These are phyloP conservation scores for Yarrowia porcina DNA, from an alignment of 805 yeast species.

Conservation along the genomic window DNA sequence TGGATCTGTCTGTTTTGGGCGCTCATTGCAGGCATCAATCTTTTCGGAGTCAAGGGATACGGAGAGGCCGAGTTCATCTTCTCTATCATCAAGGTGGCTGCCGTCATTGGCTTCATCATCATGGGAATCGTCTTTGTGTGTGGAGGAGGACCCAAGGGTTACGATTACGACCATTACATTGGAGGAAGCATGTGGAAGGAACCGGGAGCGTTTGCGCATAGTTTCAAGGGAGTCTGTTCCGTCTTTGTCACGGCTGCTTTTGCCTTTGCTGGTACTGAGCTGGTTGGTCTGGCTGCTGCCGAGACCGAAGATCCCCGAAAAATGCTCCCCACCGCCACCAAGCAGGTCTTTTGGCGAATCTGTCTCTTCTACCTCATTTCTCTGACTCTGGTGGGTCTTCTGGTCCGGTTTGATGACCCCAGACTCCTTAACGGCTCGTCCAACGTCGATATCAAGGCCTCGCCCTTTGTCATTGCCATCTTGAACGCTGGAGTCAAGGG, in stretches of 20 bases:
- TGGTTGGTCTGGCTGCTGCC: conserved; percentile 65
- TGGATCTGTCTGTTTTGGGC: conserved; percentile 54
- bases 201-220: conserved; percentile 66
- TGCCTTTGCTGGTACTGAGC: conserved; percentile 62
- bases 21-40: conserved; percentile 45
- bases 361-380: conserved; percentile 57
- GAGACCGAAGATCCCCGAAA: conserved; percentile 62
- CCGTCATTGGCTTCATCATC: conserved; percentile 56
- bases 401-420: conserved; percentile 57
- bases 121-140: conserved; percentile 51
- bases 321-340: conserved; percentile 62
- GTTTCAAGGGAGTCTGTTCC: conserved; percentile 60
- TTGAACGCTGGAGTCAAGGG: conserved; percentile 60
- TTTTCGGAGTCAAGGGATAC: conserved; percentile 52
- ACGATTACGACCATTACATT: conserved; percentile 42
- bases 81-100: conserved; percentile 52
- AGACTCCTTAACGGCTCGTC: conserved; percentile 46
- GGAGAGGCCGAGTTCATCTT: conserved; percentile 62
- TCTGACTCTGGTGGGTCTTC: conserved; percentile 53
- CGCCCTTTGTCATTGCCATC: conserved; percentile 77
- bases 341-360: conserved; percentile 74
- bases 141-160: conserved; percentile 52
- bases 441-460: conserved; percentile 60
- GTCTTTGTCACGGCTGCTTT: conserved; percentile 68
- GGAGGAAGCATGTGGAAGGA: conserved; percentile 56